Conservation (phyloP, 441 rosid species). For the Macaranga tanarius region DNA sequence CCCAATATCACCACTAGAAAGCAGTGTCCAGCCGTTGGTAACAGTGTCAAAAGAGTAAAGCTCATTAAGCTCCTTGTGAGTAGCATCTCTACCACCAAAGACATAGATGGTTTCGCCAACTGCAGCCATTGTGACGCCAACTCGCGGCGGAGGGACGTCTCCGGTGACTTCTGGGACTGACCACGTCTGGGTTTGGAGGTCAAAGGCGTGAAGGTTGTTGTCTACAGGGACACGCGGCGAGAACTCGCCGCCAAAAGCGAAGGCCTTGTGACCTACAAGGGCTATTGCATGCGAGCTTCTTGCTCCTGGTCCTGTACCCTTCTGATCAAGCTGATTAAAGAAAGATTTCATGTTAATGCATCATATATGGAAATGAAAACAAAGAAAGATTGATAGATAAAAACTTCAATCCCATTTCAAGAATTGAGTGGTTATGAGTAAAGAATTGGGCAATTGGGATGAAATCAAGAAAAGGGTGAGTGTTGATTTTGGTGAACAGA, state of each 20-base stretch:
- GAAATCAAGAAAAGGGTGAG: not conserved
- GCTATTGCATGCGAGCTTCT: conserved; percentile 91
- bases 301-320: conserved; percentile 87
- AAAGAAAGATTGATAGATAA: too few relatives aligned
- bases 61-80: conserved; percentile 69
- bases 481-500: not conserved
- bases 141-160: conserved; percentile 82
- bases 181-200: conserved; percentile 63
- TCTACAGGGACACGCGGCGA: conserved; percentile 86
- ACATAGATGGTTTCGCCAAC: conserved; percentile 57
- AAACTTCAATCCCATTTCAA: not conserved
- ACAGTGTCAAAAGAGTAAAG: conserved; percentile 67
- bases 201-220: conserved; percentile 66
- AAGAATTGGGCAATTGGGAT: not conserved
- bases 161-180: conserved; percentile 56
- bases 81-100: conserved; percentile 77
- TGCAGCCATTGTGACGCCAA: conserved; percentile 81
- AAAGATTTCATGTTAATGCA: too few relatives aligned
- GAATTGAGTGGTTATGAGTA: not conserved
- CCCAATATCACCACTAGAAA: conserved; percentile 48
- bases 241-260: conserved; percentile 87
- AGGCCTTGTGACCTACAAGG: conserved; percentile 58
- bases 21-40: conserved; percentile 58
- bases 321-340: conserved; percentile 60
- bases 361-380: not conserved